Percentiles rank a stretch among this genome's conserved stretches.
phyloP scores from a whole-genome alignment of 2,329 filamentous ascomycete genomes.

The Alternaria rosae region DNA sequence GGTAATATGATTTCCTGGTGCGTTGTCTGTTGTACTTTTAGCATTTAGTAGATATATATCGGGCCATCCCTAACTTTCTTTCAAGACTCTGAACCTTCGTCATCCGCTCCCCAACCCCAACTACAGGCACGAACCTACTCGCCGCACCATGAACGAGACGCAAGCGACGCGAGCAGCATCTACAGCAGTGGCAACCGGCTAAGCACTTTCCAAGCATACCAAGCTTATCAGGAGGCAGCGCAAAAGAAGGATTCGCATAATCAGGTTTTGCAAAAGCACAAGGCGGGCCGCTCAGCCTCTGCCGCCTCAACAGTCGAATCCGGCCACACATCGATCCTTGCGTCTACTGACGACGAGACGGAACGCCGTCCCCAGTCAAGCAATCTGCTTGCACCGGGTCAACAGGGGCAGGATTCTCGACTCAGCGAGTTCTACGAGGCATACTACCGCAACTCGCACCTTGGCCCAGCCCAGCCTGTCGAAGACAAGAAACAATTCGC shows the following conservation, averaged over 20 bases:
- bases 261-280: not conserved
- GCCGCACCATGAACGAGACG: slow-evolving; percentile 36
- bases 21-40: slow-evolving; percentile 36
- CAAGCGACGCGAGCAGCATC: slow-evolving; percentile 44
- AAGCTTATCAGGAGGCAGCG: slow-evolving; percentile 21
- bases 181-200: slow-evolving; percentile 39
- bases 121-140: slow-evolving; percentile 30
- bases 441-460: slow-evolving; percentile 46
- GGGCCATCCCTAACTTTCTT: slow-evolving; percentile 36
- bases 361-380: slow-evolving; percentile 23
- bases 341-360: slow-evolving; percentile 20
- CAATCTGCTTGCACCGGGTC: slow-evolving; percentile 25
- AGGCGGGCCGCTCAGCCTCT: slow-evolving; percentile 21
- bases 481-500: slow-evolving; percentile 20
- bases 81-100: slow-evolving; percentile 29
- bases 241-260: not conserved
- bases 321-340: slow-evolving; percentile 27
- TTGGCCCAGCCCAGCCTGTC: slow-evolving; percentile 13
- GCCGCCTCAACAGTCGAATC: slow-evolving; percentile 27
- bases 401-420: slow-evolving; percentile 29
- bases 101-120: slow-evolving; percentile 8
- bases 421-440: slow-evolving; percentile 52
- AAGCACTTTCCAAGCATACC: slow-evolving; percentile 28
- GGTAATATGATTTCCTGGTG: slow-evolving; percentile 37
- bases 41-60: slow-evolving; percentile 32